Conservation (phyloP, 257 asterid genomes). For the Jaltomata sinuosa region DNA sequence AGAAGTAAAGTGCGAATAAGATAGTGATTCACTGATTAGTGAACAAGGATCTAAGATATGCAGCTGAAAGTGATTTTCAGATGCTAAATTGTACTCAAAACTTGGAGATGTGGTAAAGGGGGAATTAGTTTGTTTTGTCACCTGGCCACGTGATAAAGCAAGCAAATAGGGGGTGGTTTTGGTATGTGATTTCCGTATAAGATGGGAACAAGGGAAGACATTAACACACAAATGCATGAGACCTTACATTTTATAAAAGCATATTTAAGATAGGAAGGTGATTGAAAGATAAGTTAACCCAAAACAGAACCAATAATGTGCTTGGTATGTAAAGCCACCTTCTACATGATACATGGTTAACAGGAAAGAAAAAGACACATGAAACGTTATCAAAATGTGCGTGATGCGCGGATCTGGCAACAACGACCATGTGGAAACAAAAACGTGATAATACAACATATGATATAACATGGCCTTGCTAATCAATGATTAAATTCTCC, state of each 20-base stretch:
- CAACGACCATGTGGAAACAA: constrained; percentile 38
- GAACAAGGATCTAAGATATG: neutral
- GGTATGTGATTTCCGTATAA: neutral
- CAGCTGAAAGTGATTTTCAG: neutral
- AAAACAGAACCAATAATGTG: constrained; percentile 6
- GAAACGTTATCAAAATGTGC: constrained; percentile 14
- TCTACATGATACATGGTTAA: constrained; percentile 6
- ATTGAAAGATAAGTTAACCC: neutral
- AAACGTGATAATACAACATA: neutral
- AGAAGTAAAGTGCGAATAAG: neutral
- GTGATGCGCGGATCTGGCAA: constrained; percentile 37
- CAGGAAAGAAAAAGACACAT: constrained; percentile 13
- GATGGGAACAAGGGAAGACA: neutral
- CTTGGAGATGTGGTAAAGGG: neutral
- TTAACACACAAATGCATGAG: neutral
- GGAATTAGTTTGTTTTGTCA: neutral
- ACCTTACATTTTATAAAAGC: neutral
- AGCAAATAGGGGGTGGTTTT: neutral
- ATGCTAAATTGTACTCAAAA: no score
- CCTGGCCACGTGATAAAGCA: constrained; percentile 7
- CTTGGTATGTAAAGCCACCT: neutral
- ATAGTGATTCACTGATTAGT: neutral
- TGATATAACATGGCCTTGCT: neutral
- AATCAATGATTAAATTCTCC: neutral
- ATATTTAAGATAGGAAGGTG: neutral